Evolutionary conservation across 129 eudicot species (phyloP), one percentile per base, ranked within the genome.

Genomic region (Ambrosia artemisiifolia): DNA sequence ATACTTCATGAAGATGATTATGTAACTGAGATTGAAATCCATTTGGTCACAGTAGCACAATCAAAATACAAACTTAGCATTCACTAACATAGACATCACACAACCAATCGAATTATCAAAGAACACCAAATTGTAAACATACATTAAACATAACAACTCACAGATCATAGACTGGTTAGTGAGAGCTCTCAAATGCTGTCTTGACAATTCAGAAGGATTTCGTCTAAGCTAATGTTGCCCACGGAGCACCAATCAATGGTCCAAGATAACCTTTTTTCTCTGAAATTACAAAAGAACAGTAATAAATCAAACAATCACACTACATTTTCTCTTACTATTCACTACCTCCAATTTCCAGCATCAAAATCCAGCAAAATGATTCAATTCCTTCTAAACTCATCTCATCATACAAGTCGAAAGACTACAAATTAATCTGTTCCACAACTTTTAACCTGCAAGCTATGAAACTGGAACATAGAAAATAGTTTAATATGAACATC

Each of bases 1-100:
- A 42, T 78, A 80, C 63, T 78, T 94, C 98, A 75, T 94, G 96
- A n/a, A 96, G 98, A 62, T 94, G 95, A 80, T 90, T 85, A 40
- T 84, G 84, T 54, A 94, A 75, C 77, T 94, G 97, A 55, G 85
- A 69, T 64, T 94, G 88, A 24, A 47, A 94, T 82, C 98, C 98
- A 94, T 80, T 96, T 94, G 93, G 54, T 30, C 48, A 82, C 75
- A 81, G 63, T 64, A 18, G 36, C 11, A 24, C 28, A 24, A 24
- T 24, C 28, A 24, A 24, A 24, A 24, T 24, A 24, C 28, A 24
- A 24, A 24, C 28, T 24, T 24, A n/a, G n/a, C n/a, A n/a, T n/a
- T n/a, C n/a, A n/a, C n/a, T n/a, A n/a, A n/a, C n/a, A 24, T 19
- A 8, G 3, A 9, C n/a, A n/a, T 4, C n/a, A 48, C n/a, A 8